Percentiles rank a stretch among this genome's conserved stretches.
Conservation (phyloP, 495 filamentous ascomycete species). For the Eremomyces bilateralis region DNA sequence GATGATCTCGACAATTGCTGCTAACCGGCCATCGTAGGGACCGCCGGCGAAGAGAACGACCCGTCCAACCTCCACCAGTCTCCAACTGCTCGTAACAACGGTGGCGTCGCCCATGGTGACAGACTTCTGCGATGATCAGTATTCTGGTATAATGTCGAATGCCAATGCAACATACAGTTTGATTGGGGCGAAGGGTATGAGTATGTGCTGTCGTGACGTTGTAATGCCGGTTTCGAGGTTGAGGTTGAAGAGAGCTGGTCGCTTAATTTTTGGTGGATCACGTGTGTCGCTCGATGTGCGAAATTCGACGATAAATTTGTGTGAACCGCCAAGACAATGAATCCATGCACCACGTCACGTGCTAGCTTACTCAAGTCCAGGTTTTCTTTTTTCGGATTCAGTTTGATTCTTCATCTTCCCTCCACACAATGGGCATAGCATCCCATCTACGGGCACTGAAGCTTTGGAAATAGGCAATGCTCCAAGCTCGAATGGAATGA, state of each 20-base stretch:
- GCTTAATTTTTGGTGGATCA: not conserved
- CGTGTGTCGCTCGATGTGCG: not conserved
- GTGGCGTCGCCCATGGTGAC: conserved; percentile 41
- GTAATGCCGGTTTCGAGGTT: not conserved
- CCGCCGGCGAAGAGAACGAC: conserved; percentile 64
- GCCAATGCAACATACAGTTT: not conserved
- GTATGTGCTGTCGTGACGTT: not conserved
- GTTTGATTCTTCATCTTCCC: too few species aligned
- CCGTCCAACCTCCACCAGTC: conserved; percentile 91
- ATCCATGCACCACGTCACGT: too few species aligned
- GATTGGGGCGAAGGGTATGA: not conserved
- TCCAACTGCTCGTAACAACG: conserved; percentile 55
- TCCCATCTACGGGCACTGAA: too few species aligned
- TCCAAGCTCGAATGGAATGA: not conserved
- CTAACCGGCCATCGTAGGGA: conserved; percentile 65
- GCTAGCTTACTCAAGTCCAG: too few species aligned
- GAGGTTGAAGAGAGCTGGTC: not conserved
- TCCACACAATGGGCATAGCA: too few species aligned
- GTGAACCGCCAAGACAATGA: too few species aligned
- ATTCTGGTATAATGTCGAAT: not conserved
- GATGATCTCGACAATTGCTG: conserved; percentile 93
- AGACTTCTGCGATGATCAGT: not conserved
- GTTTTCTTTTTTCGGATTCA: too few species aligned
- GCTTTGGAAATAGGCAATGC: too few species aligned
- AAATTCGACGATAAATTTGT: too few species aligned